A percentile compares a stretch with the other conserved stretches of the same genome.
Conservation (phyloP, 176 grass and related monocot species). For the Olyra latifolia region DNA sequence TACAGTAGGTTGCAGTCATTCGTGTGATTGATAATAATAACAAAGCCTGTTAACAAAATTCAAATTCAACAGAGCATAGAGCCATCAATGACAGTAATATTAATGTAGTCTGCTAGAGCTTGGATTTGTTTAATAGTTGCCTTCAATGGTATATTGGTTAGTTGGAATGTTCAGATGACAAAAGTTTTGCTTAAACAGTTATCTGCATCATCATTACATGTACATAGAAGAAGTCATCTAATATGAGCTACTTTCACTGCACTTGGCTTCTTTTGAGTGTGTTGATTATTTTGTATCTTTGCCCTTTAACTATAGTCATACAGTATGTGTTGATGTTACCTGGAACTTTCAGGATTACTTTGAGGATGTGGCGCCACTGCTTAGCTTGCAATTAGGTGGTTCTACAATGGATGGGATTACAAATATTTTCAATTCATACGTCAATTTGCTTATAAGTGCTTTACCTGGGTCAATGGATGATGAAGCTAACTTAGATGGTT, state of each 20-base stretch:
- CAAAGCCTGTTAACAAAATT: background rate
- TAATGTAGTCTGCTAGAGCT: background rate
- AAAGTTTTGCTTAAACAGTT: background rate
- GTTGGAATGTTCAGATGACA: background rate
- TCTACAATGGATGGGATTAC: slow-evolving; percentile 82
- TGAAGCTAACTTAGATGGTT: slow-evolving; percentile 74
- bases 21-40: slow-evolving; percentile 9
- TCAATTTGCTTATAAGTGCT: slow-evolving; percentile 81
- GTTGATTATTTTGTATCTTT: slow-evolving; percentile 1
- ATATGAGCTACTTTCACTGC: background rate
- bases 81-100: background rate
- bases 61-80: background rate
- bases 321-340: background rate
- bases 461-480: slow-evolving; percentile 86
- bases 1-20: slow-evolving; percentile 3
- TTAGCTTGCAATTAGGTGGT: slow-evolving; percentile 87
- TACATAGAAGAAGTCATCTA: slow-evolving; percentile 12
- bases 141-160: background rate
- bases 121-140: slow-evolving; percentile 14
- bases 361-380: slow-evolving; percentile 85
- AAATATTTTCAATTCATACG: slow-evolving; percentile 83
- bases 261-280: slow-evolving; percentile 11
- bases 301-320: slow-evolving; percentile 6
- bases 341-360: slow-evolving; percentile 85
- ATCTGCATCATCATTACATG: background rate